Conservation (phyloP, 306 rosid genomes). For the Fagus crenata region DNA sequence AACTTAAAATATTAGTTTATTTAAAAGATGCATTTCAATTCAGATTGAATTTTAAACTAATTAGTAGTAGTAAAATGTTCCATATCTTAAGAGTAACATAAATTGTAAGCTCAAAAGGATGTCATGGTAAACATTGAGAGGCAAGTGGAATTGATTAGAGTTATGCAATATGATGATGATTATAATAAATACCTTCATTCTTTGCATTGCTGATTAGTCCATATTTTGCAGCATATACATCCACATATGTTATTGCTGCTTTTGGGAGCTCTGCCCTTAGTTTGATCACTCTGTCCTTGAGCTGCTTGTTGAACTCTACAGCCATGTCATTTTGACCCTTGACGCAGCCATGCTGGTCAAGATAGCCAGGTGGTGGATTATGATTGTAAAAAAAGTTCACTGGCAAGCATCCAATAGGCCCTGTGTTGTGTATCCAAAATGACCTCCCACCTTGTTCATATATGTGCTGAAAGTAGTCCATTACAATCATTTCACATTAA, state of each 20-base stretch:
- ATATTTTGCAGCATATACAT: slow-evolving; percentile 77
- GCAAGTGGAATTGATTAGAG: background rate
- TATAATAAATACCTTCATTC: slow-evolving; percentile 49
- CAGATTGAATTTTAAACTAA: no score
- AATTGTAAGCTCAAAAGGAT: background rate
- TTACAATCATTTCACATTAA: background rate
- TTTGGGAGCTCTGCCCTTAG: slow-evolving; percentile 74
- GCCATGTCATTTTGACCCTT: slow-evolving; percentile 73
- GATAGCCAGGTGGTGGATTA: slow-evolving; percentile 52
- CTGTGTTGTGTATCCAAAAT: slow-evolving; percentile 93
- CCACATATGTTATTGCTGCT: slow-evolving; percentile 84
- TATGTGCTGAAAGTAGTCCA: slow-evolving; percentile 45
- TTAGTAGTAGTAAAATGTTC: background rate
- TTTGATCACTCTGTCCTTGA: slow-evolving; percentile 61
- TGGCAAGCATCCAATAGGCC: slow-evolving; percentile 88
- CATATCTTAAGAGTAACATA: background rate
- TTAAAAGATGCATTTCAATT: no score
- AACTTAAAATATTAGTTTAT: no score
- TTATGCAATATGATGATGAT: background rate
- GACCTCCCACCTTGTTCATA: slow-evolving; percentile 74
- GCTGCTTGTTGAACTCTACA: slow-evolving; percentile 63
- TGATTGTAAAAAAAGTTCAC: slow-evolving; percentile 67
- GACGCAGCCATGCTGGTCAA: slow-evolving; percentile 65
- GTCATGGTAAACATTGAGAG: background rate
- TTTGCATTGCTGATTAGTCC: slow-evolving; percentile 71